These are phyloP conservation scores for Candida anutae DNA, from an alignment of 1,139 yeast species.

Conservation along the genomic window DNA sequence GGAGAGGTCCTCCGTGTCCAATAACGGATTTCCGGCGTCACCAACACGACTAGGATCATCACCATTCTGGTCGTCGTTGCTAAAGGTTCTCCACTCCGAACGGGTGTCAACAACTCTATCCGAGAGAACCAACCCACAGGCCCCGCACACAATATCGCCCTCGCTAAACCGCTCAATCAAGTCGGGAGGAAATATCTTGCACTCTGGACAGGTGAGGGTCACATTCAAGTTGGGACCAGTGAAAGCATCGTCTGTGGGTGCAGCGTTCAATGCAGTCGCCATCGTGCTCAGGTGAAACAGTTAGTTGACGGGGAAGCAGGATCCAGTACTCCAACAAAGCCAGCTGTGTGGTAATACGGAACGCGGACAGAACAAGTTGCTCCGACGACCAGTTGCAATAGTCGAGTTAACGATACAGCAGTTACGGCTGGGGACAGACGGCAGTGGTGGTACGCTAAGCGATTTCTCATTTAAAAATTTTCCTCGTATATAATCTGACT, in stretches of 20 bases:
- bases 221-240: conserved; percentile 75
- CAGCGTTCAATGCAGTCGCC: too few species aligned
- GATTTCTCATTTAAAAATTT: too few species aligned
- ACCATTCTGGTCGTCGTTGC: conserved; percentile 94
- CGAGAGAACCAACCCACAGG: conserved; percentile 90
- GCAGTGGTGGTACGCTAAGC: too few species aligned
- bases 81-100: conserved; percentile 97
- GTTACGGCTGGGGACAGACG: conserved; percentile 1
- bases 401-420: conserved; percentile 9
- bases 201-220: conserved; percentile 90
- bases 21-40: conserved; percentile 91
- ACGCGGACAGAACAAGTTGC: too few species aligned
- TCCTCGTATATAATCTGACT: too few species aligned
- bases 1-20: conserved; percentile 87
- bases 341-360: too few species aligned
- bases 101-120: conserved; percentile 91
- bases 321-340: too few species aligned
- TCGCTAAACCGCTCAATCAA: conserved; percentile 91
- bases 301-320: too few species aligned
- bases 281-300: too few species aligned
- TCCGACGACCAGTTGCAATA: too few species aligned
- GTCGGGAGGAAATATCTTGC: conserved; percentile 93
- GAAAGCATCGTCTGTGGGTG: conserved; percentile 9
- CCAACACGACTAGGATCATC: conserved; percentile 99
- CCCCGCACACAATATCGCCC: conserved; percentile 96